A percentile compares a stretch with the other conserved stretches of the same genome.
Evolutionary conservation across 2,329 filamentous ascomycete species (phyloP).

Genomic region (Diaporthe destruens): DNA sequence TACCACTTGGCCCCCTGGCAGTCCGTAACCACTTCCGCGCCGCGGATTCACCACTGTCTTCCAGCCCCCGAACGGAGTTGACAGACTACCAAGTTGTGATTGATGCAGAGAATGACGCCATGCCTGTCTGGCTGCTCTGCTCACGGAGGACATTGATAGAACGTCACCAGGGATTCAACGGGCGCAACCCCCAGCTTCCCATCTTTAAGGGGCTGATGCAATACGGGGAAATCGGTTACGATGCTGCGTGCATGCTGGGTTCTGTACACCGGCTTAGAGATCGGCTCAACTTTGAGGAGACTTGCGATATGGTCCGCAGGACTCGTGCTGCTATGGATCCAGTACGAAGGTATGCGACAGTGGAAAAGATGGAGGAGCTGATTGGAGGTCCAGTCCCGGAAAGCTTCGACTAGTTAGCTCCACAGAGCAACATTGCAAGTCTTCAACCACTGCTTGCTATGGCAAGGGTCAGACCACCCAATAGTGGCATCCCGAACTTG

Average conservation of each 20-base stretch:
- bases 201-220: background rate
- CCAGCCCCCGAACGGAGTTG: background rate
- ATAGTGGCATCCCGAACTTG: too few relatives aligned
- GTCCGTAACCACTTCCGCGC: background rate
- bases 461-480: too few relatives aligned
- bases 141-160: constrained; percentile 4
- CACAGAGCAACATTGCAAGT: too few relatives aligned
- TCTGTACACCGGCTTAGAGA: background rate
- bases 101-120: background rate
- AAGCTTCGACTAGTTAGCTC: background rate
- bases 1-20: background rate
- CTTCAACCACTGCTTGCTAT: too few relatives aligned
- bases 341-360: background rate
- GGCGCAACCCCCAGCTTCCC: background rate
- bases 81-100: background rate
- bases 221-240: background rate
- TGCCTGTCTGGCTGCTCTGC: background rate
- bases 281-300: background rate
- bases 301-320: constrained; percentile 8
- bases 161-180: background rate
- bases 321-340: constrained; percentile 4
- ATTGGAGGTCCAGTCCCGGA: background rate
- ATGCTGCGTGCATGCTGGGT: background rate
- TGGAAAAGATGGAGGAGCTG: constrained; percentile 13
- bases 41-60: background rate